Percentiles rank a stretch among this genome's conserved stretches.
Evolutionary conservation across 2,329 filamentous ascomycete species (phyloP).

Genomic region (Canariomyces notabilis): DNA sequence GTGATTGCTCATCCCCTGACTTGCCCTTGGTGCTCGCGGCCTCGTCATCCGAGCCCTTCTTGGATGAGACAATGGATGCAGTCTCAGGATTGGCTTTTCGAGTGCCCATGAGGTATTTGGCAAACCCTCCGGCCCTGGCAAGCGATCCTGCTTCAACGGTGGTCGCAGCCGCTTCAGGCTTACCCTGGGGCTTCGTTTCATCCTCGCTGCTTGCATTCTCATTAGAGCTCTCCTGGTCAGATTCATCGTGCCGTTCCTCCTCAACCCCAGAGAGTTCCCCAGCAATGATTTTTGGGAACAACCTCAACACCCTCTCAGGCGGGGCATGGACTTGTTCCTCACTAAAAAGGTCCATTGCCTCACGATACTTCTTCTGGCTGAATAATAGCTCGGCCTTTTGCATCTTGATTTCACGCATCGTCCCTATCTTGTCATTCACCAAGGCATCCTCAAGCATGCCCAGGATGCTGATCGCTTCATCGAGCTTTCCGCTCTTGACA

Average conservation of each 20-base stretch:
- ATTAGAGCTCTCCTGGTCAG: slow-evolving; percentile 28
- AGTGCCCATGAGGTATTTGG: slow-evolving; percentile 49
- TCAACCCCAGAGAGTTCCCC: slow-evolving; percentile 63
- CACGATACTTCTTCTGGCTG: slow-evolving; percentile 72
- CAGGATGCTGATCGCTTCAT: slow-evolving; percentile 88
- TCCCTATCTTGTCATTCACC: slow-evolving; percentile 73
- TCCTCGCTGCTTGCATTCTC: slow-evolving; percentile 32
- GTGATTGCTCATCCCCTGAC: slow-evolving; percentile 43
- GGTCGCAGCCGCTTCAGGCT: no score
- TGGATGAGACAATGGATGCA: slow-evolving; percentile 57
- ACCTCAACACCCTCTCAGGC: slow-evolving; percentile 76
- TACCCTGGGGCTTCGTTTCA: slow-evolving; percentile 24
- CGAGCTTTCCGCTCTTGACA: slow-evolving; percentile 66
- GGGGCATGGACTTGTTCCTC: slow-evolving; percentile 81
- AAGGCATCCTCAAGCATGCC: slow-evolving; percentile 89
- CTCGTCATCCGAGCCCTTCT: slow-evolving; percentile 53
- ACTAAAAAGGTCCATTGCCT: slow-evolving; percentile 83
- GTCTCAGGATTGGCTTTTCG: slow-evolving; percentile 47
- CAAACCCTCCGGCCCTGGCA: slow-evolving; percentile 43
- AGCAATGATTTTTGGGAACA: slow-evolving; percentile 80
- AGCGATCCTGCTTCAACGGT: slow-evolving; percentile 29
- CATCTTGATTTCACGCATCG: slow-evolving; percentile 82
- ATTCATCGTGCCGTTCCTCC: slow-evolving; percentile 34
- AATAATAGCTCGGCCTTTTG: slow-evolving; percentile 86
- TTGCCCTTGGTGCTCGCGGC: slow-evolving; percentile 49